Evolutionary conservation across 2,329 filamentous ascomycete genomes (phyloP), one percentile per base, ranked within the genome.

Genomic region (Aspergillus pseudoterreus): DNA sequence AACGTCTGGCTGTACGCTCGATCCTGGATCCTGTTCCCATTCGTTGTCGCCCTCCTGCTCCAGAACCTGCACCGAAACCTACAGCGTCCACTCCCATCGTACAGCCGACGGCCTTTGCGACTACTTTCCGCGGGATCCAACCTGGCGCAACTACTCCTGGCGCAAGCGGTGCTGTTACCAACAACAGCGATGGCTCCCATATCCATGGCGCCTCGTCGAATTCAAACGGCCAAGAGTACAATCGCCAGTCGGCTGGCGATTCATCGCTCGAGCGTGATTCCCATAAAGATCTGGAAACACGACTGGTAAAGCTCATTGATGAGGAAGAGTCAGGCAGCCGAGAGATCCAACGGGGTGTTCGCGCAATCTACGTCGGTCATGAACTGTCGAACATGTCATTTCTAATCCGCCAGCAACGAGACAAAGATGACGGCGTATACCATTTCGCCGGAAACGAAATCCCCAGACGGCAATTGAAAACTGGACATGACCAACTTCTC

Each of bases 331-430:
- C 72, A 21, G 70, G 71, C 30, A 64, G 70, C 19, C 66, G 74
- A 15, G 75, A 78, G 49, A 79, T 81, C n/a, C 68, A 74, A 33
- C 67, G 71, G 47, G 69, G 72, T 3, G 75, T 77, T 14, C 74
- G 78, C 21, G 74, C 78, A 10, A 79, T 78, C 50, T 82, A 79
- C 57, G 78, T 82, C 42, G 79, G 79, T 6, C 77, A 78, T 50
- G 78, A 81, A 55, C 73, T 79, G 52, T 82, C 79, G 32, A 82
- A 82, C 52, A 72, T 82, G 57, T 79, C 79, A 49, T 80, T 81
- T 56, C 66, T 82, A 39, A 74, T 82, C 24, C 75, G 77, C 11
- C 78, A 81, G 54, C 75, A 77, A 52, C 63, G 74, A 61, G 69
- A 71, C 33, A 66, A 66, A 50, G 69, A 72, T 51, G 70, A 71